Evolutionary conservation across 2,329 filamentous ascomycete species (phyloP).

Genomic region (Fusarium goolgardi): DNA sequence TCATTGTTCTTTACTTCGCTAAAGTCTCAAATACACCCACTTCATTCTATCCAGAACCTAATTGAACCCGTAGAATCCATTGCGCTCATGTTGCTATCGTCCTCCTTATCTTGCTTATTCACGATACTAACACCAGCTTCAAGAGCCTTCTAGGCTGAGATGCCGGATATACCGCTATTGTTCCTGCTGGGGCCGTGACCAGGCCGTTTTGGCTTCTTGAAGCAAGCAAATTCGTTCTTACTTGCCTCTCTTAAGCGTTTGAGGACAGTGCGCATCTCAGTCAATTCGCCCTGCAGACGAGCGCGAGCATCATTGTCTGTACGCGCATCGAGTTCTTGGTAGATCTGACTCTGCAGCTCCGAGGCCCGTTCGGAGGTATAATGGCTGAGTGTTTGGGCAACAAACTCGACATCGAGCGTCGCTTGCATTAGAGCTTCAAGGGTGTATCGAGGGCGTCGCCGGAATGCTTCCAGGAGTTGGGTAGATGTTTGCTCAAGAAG

Average conservation of each 20-base stretch:
- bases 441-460: slow-evolving; percentile 73
- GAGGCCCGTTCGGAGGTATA: slow-evolving; percentile 88
- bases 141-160: slow-evolving; percentile 45
- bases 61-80: slow-evolving; percentile 13
- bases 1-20: slow-evolving; percentile 14
- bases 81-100: slow-evolving; percentile 6
- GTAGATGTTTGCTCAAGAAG: slow-evolving; percentile 84
- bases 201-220: slow-evolving; percentile 71
- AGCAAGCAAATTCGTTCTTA: slow-evolving; percentile 88
- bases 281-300: slow-evolving; percentile 84
- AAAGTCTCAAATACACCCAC: slow-evolving; percentile 7
- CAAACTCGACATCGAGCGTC: slow-evolving; percentile 95
- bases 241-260: slow-evolving; percentile 86
- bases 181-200: slow-evolving; percentile 50
- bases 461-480: slow-evolving; percentile 85
- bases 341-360: slow-evolving; percentile 88
- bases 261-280: slow-evolving; percentile 86
- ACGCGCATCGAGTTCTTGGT: slow-evolving; percentile 87
- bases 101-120: slow-evolving; percentile 15
- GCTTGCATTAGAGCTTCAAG: slow-evolving; percentile 93
- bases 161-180: slow-evolving; percentile 46
- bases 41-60: background rate
- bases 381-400: slow-evolving; percentile 90
- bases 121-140: slow-evolving; percentile 11
- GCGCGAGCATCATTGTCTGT: slow-evolving; percentile 89